Evolutionary conservation across 2,329 filamentous ascomycete species (phyloP), one percentile per base, ranked within the genome.

Genomic region (Pseudogymnoascus pannorum): DNA sequence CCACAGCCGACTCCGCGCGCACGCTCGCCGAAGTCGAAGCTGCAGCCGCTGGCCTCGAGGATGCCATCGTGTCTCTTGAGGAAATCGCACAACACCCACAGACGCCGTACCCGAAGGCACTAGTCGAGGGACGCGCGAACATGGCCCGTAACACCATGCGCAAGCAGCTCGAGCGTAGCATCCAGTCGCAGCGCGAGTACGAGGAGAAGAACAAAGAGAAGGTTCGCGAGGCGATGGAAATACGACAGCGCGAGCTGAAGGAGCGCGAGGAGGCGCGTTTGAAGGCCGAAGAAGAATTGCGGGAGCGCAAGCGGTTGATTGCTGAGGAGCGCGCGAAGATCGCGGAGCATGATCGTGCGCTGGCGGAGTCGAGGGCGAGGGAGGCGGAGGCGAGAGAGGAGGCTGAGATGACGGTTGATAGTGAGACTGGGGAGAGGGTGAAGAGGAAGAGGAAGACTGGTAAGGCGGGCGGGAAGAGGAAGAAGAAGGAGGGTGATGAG

Each of bases 101-200:
- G 62, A 84, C 94, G 3, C 95, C 94, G 0, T 99, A 97, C 74
- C 94, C 93, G 5, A 88, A 91, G 68, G 83, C 88, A 63, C 91
- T 97, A 68, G 85, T 99, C 35, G 93, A 97, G 73, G 91, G 95
- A 75, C 91, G 95, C 71, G 93, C 94, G 44, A 96, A 91, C 79
- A 99, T 99, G 94, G 92, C 91, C 66, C 87, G 89, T 64, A 96
- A 97, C 73, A 99, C 95, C 1, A 91, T 96, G 77, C 88, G 90
- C 66, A 92, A 91, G 69, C 93, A 99, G 73, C 83, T 99, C 11
- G 91, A 95, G 70, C 87, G 92, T 69, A 88, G 90, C 4, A 84
- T 93, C 57, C 87, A 91, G 66, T 88, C 85, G 67, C 94, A 99
- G 73, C 87, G 85, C 65, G 90, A 95, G 65, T 97, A 96, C 74